Base-by-base conservation (phyloP, 2,329 filamentous ascomycete genomes). In the Parafenestella ontariensis region DNA sequence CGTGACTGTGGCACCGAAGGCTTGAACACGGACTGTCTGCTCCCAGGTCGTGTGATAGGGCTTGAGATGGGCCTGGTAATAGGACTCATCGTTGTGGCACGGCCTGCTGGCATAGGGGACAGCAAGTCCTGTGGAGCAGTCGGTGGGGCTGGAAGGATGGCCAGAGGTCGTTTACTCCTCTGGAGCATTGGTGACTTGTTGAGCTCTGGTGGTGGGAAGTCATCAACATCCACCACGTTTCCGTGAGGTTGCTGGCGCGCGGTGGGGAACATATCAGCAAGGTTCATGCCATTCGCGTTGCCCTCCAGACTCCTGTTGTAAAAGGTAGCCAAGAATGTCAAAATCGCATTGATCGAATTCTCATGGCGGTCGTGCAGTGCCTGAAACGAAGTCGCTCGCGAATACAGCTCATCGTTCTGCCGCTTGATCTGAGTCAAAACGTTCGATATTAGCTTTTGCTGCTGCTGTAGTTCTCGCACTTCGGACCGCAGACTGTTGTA, bases 301-400 rank as follows among this genome's bases (percentile, higher is more conserved):
- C 93, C 91, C 72, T 97, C 93, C 45, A 99, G 79, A 59, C 92
- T 96, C 69, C 96, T 89, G 59, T 96, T 90, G 78, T 98, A 99
- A 37, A 99, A 94, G 11, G 96, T 98, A 41, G 94, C 95, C 18
- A 99, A 83, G 75, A 99, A 98, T 45, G 93, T 96, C 37, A 99
- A 83, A 58, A 99, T 98, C n/a, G 94, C 94, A 70, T 97, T 98
- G 77, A 99, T 98, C 0, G 94, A 97, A 72, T 94, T 96, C 73
- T 99, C 95, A 70, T 99, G 95, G n/a, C 95, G 88, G 65, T 94
- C 92, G 70, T 98, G 94, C 71, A 96, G 87, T 54, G 87, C 90
- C 75, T 98, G 93, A 72, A 97, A 97, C 53, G 90, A 88, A 40
- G 90, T 84, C 0, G 94, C 93, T 75, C 97, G 92, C 51, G 90